Evolutionary conservation across 805 yeast species (phyloP), one percentile per base, ranked within the genome.

Genomic region (Hanseniaspora clermontiae): DNA sequence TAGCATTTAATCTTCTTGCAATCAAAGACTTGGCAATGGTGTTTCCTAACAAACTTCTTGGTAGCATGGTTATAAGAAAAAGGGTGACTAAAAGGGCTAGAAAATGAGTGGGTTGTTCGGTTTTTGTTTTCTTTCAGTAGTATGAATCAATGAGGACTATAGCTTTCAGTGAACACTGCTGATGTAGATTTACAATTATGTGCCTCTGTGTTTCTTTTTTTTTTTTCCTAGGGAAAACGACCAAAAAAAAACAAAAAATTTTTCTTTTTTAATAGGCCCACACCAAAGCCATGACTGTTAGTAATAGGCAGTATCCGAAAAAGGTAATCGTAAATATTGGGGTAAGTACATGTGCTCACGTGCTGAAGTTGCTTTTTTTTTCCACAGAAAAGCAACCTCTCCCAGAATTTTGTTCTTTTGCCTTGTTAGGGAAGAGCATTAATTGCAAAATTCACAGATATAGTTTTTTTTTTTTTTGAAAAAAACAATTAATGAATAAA

Each of bases 341-440:
- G 38, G 38, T 36, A 36, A 36, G n/a, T 12, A 36, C n/a, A 32
- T 12, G 12, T 12, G 10, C 1, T 12, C 56, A 45, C 56, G 56
- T 45, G 49, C 15, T 14, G 11, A 19, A n/a, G 20, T 52, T 52
- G 49, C 50, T 52, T 52, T 52, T 52, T 45, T 43, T 49, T 49
- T 49, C 27, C 27, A 24, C 27, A 24, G 5, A 24, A n/a, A n/a
- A n/a, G n/a, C 27, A 24, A 5, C 27, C 27, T 24, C 27, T 24
- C 5, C 27, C 27, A 24, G 5, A 24, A 24, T 24, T 3, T 3
- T 27, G 2, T 2, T 40, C 17, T 36, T 19, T 36, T 36, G 12
- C n/a, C 14, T 36, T 36, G 12, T 36, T 36, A 5, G n/a, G 14
- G 14, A 12, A 12, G 37, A 34, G 14, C 11, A 34, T 24, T 24